Base-by-base conservation (phyloP, 2,329 filamentous ascomycete species). In the Aspergillus bombycis region DNA sequence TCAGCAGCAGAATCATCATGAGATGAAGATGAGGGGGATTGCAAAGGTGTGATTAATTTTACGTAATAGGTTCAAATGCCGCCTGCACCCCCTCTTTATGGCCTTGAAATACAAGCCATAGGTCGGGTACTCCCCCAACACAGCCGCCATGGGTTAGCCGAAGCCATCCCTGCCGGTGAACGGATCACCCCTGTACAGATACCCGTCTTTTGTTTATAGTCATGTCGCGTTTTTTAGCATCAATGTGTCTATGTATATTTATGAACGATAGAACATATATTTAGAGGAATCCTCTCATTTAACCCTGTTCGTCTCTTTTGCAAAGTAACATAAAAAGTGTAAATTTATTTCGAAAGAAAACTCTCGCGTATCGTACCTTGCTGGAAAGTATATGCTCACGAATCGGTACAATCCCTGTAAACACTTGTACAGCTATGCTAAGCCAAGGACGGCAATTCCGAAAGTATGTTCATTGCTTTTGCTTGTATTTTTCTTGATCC, bases 231-330 rank as follows among this genome's bases (percentile, higher is more conserved):
- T 55, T 38, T 19, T 23, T 26, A 55, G 52, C 52, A 55, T 55
- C 52, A 41, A 55, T 55, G 52, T 38, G n/a, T 23, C 12, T 55
- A 55, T 55, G 52, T 55, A 55, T 55, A 55, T 55, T 55, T 55
- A 55, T 38, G 52, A 54, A 54, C 19, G 52, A 55, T 55, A 55
- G 52, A 55, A 55, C 12, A 55, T 55, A 53, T 52, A 32, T 41
- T 26, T 26, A 19, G 32, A 38, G 11, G 48, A 52, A 36, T 19
- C 30, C 57, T 28, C 26, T 19, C 46, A 11, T 7, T 21, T 36
- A 54, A 38, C 30, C 16, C 55, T 32, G 45, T 23, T 7, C 26
- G 34, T 32, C 21, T 32, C 11, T 34, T n/a, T 52, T 8, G 21
- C 4, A n/a, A n/a, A n/a, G 9, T 34, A n/a, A 6, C 8, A 14